phyloP scores from a whole-genome alignment of 2,329 filamentous ascomycete genomes.

The Pseudopithomyces chartarum region DNA sequence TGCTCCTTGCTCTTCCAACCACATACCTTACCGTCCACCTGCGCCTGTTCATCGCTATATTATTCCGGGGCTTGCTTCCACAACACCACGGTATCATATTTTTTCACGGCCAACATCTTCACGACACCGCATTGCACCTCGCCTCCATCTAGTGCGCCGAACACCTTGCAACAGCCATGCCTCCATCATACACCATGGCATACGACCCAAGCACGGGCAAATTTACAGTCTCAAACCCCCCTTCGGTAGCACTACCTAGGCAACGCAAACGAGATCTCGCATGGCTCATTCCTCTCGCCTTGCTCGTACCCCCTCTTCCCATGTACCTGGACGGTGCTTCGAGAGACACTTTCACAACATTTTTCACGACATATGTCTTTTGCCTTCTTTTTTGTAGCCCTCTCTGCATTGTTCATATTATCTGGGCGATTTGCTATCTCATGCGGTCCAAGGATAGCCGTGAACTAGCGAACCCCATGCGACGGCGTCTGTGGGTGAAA shows the following conservation, averaged over 20 bases:
- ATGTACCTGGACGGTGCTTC: conserved; percentile 27
- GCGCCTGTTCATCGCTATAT: neutral
- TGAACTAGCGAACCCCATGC: conserved; percentile 7
- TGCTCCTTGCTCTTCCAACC: conserved; percentile 4
- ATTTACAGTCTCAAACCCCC: neutral
- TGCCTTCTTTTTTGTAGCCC: neutral
- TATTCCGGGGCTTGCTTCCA: neutral
- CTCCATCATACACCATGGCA: neutral
- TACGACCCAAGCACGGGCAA: neutral
- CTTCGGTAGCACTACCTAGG: conserved; percentile 15
- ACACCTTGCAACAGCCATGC: neutral
- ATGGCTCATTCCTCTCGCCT: conserved; percentile 16
- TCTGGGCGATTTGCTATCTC: conserved; percentile 17
- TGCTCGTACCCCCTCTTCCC: conserved; percentile 22
- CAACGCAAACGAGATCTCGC: conserved; percentile 5
- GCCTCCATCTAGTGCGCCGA: neutral
- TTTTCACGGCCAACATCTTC: neutral
- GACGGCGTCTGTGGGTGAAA: conserved; percentile 11
- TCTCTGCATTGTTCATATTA: neutral
- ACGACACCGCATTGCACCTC: too few relatives aligned
- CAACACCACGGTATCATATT: neutral
- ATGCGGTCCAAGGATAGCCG: conserved; percentile 12
- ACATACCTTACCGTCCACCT: conserved; percentile 3
- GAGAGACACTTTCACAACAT: conserved; percentile 2
- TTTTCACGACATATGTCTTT: neutral